Evolutionary conservation across 169 alveolate species (phyloP).

Genomic region (Prorocentrum cordatum): DNA sequence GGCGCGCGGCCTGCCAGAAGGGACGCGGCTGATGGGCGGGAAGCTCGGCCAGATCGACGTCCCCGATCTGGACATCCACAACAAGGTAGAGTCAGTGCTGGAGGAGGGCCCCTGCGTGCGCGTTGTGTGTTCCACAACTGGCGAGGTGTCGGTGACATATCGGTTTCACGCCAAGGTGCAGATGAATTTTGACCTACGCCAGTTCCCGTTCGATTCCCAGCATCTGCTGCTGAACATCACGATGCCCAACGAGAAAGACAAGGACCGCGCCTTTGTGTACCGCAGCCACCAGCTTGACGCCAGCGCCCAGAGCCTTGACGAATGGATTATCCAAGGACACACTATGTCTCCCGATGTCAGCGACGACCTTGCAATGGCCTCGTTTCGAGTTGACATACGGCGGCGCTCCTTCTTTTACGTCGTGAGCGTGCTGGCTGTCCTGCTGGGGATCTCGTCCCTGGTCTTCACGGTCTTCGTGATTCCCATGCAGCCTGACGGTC

Average conservation of each 20-base stretch:
- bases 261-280: slow-evolving; percentile 12
- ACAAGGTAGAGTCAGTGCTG: too few relatives aligned
- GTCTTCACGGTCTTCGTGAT: slow-evolving; percentile 12
- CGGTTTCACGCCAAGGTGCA: too few relatives aligned
- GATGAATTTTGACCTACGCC: too few relatives aligned
- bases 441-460: slow-evolving; percentile 44
- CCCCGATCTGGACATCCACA: too few relatives aligned
- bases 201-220: slow-evolving; percentile 45
- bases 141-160: too few relatives aligned
- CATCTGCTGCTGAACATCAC: slow-evolving; percentile 22
- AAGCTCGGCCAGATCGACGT: too few relatives aligned
- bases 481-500: not conserved
- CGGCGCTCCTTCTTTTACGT: slow-evolving; percentile 31
- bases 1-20: too few relatives aligned
- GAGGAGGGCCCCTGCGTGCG: too few relatives aligned
- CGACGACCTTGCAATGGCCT: not conserved
- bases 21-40: too few relatives aligned
- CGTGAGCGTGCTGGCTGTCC: slow-evolving; percentile 39
- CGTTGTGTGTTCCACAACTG: too few relatives aligned
- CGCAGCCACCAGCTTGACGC: slow-evolving; percentile 14
- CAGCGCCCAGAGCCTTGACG: not conserved
- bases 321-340: not conserved
- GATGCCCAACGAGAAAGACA: slow-evolving; percentile 55
- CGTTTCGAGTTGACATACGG: not conserved
- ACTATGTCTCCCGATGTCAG: not conserved